Evolutionary conservation across 495 filamentous ascomycete species (phyloP).

Genomic region (Tuber magnatum): DNA sequence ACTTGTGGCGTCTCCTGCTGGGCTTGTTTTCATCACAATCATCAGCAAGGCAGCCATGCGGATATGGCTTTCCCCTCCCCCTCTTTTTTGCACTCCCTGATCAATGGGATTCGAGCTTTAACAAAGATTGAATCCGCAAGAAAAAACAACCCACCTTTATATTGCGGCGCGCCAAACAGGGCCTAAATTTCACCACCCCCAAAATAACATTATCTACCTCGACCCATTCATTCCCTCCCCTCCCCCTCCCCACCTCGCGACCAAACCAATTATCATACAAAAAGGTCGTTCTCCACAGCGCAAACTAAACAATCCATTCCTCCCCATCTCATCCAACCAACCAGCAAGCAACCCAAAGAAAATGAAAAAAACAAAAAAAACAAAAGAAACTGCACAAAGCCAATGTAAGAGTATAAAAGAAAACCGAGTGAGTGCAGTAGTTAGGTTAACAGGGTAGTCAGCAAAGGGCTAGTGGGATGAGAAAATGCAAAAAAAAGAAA

Average conservation of each 20-base stretch:
- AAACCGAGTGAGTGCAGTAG: conserved; percentile 7
- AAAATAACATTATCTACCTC: neutral
- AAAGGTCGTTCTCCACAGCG: neutral
- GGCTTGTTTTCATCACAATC: too few relatives aligned
- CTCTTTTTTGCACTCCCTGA: too few relatives aligned
- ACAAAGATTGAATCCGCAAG: too few relatives aligned
- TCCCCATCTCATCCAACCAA: neutral
- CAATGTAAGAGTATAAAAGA: conserved; percentile 10
- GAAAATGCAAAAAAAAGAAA: neutral
- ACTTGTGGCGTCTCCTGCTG: too few relatives aligned
- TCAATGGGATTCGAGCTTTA: too few relatives aligned
- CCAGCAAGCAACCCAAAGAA: neutral
- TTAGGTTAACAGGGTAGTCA: conserved; percentile 5
- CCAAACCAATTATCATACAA: conserved; percentile 23
- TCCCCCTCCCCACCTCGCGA: neutral
- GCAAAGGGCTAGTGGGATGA: neutral
- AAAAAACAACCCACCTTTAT: neutral
- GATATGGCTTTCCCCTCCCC: too few relatives aligned
- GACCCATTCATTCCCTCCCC: neutral
- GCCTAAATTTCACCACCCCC: neutral
- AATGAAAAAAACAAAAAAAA: conserved; percentile 3
- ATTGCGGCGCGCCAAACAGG: too few relatives aligned
- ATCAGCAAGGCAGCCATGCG: too few relatives aligned
- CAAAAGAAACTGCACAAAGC: conserved; percentile 3
- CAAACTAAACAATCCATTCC: conserved; percentile 9